Evolutionary conservation across 2,329 filamentous ascomycete species (phyloP), one percentile per base, ranked within the genome.

Genomic region (Colletotrichum gigasporum): DNA sequence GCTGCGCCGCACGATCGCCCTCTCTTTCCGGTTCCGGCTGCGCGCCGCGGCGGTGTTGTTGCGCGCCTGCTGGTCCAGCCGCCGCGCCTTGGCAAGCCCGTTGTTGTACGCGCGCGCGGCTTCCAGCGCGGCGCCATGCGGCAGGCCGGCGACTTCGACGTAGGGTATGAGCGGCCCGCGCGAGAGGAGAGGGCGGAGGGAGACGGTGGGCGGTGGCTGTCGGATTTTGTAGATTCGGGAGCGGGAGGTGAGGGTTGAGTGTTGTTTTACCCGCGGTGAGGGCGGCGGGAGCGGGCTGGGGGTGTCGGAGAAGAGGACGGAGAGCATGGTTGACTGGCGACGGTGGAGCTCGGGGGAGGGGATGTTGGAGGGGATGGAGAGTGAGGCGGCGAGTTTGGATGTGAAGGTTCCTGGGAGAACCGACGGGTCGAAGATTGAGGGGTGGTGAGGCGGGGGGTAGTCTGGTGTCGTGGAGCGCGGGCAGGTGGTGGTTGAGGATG

Each of bases 31-130:
- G 45, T 72, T 64, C 1, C 79, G 72, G 10, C 73, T 76, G 55
- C 77, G 75, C 66, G 75, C 77, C 22, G 79, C 79, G 0, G 79
- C 75, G 34, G 69, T 61, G 63, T 79, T 80, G 70, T 80, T 80
- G 4, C 78, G 69, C 41, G 71, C 61, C 2, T 74, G 70, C 16
- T 78, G 73, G 2, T 73, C 47, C 4, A 22, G 50, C 59, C 73
- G 70, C 8, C 68, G 67, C 18, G 68, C 52, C 3, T 59, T 58
- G 2, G 74, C 70, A 35, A 77, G 71, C 5, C 45, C 11, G 52
- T 78, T 75, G 59, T 74, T 74, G 6, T 63, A 58, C 30, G 16
- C 30, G 14, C 18, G 34, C 5, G 54, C 54, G 14, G 55, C 37
- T 5, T 45, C 45, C 0, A 48, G 64, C 18, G 70, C 67, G 2